phyloP scores from a whole-genome alignment of 306 rosid genomes.

The Glycyrrhiza uralensis region DNA sequence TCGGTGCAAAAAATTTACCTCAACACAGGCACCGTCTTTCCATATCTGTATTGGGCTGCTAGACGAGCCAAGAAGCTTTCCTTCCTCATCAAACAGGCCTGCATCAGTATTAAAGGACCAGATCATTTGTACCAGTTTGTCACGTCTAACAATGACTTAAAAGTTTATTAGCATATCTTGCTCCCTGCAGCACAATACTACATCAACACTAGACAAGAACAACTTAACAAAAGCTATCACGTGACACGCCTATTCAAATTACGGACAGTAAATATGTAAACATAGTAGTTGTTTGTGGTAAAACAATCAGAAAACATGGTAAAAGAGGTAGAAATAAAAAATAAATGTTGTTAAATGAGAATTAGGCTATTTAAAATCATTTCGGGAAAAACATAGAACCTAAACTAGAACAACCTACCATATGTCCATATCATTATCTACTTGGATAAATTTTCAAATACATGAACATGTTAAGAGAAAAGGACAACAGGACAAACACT shows the following conservation, averaged over 20 bases:
- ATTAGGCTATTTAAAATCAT: background rate
- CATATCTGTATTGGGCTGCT: slow-evolving; percentile 96
- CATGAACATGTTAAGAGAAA: background rate
- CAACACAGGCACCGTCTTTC: slow-evolving; percentile 72
- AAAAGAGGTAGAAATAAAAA: background rate
- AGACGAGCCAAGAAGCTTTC: slow-evolving; percentile 89
- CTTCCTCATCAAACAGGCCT: slow-evolving; percentile 81
- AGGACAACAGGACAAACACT: background rate
- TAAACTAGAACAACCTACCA: background rate
- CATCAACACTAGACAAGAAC: background rate
- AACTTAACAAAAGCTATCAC: background rate
- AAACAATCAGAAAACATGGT: background rate
- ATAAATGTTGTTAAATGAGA: background rate
- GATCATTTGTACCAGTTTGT: slow-evolving; percentile 1
- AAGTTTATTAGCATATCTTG: background rate
- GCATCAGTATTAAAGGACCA: slow-evolving; percentile 20
- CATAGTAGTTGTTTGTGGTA: background rate
- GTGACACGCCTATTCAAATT: background rate
- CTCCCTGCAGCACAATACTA: background rate
- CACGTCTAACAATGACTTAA: background rate
- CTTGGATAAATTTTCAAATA: background rate
- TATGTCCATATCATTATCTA: no score
- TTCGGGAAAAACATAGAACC: background rate
- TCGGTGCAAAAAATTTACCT: slow-evolving; percentile 45
- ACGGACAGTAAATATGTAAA: background rate